Conservation (phyloP, 495 filamentous ascomycete genomes). For the Corynascus novoguineensis region DNA sequence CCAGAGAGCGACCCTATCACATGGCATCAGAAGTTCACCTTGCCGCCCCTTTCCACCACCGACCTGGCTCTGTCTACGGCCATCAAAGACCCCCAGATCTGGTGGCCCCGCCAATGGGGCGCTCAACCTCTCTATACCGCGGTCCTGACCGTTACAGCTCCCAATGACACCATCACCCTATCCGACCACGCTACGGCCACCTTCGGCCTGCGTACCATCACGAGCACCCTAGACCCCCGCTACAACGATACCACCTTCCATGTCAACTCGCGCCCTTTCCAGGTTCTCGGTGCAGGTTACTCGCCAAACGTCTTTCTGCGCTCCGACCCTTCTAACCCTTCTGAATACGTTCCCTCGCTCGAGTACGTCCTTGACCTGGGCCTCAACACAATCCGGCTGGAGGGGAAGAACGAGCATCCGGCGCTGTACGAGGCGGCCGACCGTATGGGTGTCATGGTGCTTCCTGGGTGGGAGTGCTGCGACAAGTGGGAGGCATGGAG, state of each 20-base stretch:
- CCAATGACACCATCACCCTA: conserved; percentile 27
- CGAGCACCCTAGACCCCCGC: conserved; percentile 43
- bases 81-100: conserved; percentile 37
- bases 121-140: conserved; percentile 40
- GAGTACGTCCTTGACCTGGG: conserved; percentile 53
- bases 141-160: conserved; percentile 34
- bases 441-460: conserved; percentile 54
- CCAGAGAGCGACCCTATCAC: conserved; percentile 19
- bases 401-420: conserved; percentile 61
- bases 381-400: conserved; percentile 57
- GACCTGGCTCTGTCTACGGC: conserved; percentile 37
- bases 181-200: conserved; percentile 40
- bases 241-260: conserved; percentile 52
- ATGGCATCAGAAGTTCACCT: conserved; percentile 31
- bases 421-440: conserved; percentile 55
- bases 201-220: conserved; percentile 56
- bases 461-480: conserved; percentile 64
- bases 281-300: conserved; percentile 57
- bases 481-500: conserved; percentile 65
- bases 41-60: conserved; percentile 34
- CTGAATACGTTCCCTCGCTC: conserved; percentile 42
- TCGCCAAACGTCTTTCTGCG: conserved; percentile 58
- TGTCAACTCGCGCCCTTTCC: conserved; percentile 54
- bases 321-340: conserved; percentile 39
- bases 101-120: conserved; percentile 50